Evolutionary conservation across 345 rosid genomes (phyloP), one percentile per base, ranked within the genome.

Genomic region (Citrus sinensis): DNA sequence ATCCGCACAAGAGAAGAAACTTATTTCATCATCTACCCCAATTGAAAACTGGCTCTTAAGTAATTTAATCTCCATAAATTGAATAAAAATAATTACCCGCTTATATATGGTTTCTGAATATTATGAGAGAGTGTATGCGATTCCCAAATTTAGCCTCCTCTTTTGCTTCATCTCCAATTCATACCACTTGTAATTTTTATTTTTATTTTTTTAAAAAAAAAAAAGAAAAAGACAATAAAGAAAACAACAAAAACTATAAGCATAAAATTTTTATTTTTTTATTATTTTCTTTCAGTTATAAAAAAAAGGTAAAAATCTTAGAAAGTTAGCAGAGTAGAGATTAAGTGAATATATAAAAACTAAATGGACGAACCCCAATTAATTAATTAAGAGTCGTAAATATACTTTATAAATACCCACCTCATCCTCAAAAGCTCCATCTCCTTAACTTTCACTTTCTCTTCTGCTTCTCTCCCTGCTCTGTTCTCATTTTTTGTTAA

Each of bases 361-460:
- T 39, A 46, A 54, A 71, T 59, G 62, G 25, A 61, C 9, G 63
- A 80, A 59, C 0, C 0, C 22, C 22, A 19, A 17, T 4, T 17
- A 19, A 54, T 59, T 54, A 19, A 54, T 16, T 17, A 1, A 54
- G 70, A 49, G 81, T 83, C 22, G 35, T 75, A 65, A 65, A 51
- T 78, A 84, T 49, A 67, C 83, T 81, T 85, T 85, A 88, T 86
- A 89, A 82, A 80, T 76, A 87, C 74, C 78, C 79, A 59, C 71
- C 79, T 80, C 80, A 13, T 24, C 51, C 51, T 13, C 51, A 46
- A 46, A 42, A 64, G 49, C 80, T 55, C 55, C 42, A 40, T 14
- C 64, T 80, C 72, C 73, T 17, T 19, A 3, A 46, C 87, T 86
- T 86, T 85, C 84, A 81, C 79, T 87, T 86, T 85, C 84, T 78